These are phyloP conservation scores for Wickerhamiella qilinensis DNA, from an alignment of 805 yeast species.

Conservation along the genomic window DNA sequence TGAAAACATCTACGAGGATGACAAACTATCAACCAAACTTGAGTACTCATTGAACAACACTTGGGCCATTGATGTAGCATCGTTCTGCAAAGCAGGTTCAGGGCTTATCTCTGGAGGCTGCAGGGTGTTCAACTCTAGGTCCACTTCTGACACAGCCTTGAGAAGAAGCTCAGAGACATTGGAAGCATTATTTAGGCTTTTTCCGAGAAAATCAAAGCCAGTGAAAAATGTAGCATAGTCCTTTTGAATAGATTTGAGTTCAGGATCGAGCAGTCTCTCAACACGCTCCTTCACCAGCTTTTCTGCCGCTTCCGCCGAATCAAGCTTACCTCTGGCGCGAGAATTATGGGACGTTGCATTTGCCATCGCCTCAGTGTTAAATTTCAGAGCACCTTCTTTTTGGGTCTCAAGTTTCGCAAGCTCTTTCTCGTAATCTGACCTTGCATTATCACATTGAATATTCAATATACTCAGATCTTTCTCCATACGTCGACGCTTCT, in stretches of 20 bases:
- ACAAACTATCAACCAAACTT: neutral
- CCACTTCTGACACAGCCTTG: too few relatives aligned
- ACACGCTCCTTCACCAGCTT: neutral
- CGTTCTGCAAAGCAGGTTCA: too few relatives aligned
- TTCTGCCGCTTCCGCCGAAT: neutral
- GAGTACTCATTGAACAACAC: neutral
- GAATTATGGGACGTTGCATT: neutral
- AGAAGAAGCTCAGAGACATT: too few relatives aligned
- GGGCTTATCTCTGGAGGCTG: too few relatives aligned
- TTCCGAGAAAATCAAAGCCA: neutral
- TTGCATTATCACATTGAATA: neutral
- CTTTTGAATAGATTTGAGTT: neutral
- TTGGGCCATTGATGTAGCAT: neutral
- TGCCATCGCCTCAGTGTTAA: neutral
- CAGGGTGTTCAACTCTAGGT: too few relatives aligned
- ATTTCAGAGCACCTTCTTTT: neutral
- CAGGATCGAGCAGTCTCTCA: neutral
- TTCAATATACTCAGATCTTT: neutral
- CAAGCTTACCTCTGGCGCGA: neutral
- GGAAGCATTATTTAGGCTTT: neutral
- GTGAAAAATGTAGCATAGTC: neutral
- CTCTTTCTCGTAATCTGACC: neutral
- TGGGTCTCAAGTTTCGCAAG: neutral
- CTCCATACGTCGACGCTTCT: neutral
- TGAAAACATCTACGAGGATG: too few relatives aligned